Evolutionary conservation across 352 stramenopile species (phyloP).

Genomic region (Globisporangium middletonii): DNA sequence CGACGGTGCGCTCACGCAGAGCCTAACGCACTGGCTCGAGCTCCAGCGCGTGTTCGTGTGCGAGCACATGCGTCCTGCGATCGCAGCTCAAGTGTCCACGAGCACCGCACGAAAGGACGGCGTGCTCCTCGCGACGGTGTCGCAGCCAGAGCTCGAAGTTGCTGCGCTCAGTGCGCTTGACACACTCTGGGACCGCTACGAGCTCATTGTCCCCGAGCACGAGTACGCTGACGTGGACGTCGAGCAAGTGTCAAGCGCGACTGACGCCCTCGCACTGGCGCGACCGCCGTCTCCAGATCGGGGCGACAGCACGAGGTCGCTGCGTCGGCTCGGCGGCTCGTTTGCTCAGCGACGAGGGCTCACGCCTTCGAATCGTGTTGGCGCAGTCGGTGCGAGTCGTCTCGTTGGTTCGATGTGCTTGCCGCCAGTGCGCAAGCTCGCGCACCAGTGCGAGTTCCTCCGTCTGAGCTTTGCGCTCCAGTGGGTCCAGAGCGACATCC

Average conservation of each 20-base stretch:
- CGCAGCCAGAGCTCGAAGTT: slow-evolving; percentile 3
- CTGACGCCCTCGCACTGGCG: too few species aligned
- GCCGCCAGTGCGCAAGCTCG: slow-evolving; percentile 1
- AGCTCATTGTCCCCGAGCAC: slow-evolving; percentile 5
- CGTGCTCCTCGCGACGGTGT: background rate
- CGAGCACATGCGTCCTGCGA: slow-evolving; percentile 14
- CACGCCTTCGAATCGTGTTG: background rate
- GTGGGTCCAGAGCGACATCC: slow-evolving; percentile 39
- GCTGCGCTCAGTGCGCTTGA: slow-evolving; percentile 8
- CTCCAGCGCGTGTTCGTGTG: slow-evolving; percentile 29
- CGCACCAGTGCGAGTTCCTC: slow-evolving; percentile 23
- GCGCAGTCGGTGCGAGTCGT: background rate
- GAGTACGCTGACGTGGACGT: background rate
- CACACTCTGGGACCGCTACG: slow-evolving; percentile 13
- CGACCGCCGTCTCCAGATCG: too few species aligned
- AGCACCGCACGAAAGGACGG: too few species aligned
- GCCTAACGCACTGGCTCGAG: slow-evolving; percentile 17
- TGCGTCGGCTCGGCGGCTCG: background rate
- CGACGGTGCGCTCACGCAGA: slow-evolving; percentile 11
- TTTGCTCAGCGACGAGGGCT: slow-evolving; percentile 3
- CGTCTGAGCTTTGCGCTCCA: slow-evolving; percentile 30
- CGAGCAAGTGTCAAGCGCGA: too few species aligned
- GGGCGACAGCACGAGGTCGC: too few species aligned
- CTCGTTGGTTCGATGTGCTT: background rate
- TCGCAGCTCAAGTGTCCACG: too few species aligned